Base-by-base conservation (phyloP, 768 basidiomycete species). In the Kwoniella shandongensis region DNA sequence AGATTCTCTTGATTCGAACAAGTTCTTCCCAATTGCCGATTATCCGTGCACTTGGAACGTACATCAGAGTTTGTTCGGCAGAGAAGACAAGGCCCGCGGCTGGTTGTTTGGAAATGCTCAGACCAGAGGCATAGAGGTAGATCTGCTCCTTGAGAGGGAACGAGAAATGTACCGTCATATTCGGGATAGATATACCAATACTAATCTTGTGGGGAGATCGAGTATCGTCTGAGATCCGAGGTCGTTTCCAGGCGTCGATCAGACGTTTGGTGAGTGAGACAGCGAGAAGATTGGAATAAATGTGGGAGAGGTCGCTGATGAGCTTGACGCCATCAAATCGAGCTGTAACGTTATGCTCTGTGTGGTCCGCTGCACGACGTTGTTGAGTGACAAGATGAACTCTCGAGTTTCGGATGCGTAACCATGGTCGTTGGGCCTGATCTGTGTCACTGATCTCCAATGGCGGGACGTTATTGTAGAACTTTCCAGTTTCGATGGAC, bases 11-110 rank as follows among this genome's bases (percentile, higher is more conserved):
- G 1, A 93, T 66, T 7, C 81, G 81, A 4, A 81, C 74, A 4
- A 94, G 77, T 69, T 91, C 89, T 57, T 88, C 88, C 89, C 89
- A 93, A 53, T 80, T 79, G 12, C 79, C 80, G 11, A 72, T 76
- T 5, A 65, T 48, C 17, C 76, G 61, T 0, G 81, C 79, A 35
- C 85, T 81, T 26, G 83, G 81, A 12, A 88, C 85, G 76, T 84
- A 89, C 6, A 82, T 60, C 20, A 78, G 60, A 5, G 66, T 58
- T 45, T 63, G 69, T 17, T 78, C 59, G 79, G 72, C n/a, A 79
- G 66, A 54, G 78, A 83, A 38, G 7, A 79, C 76, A 67, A 73
- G 79, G 1, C 62, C 67, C 75, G 47, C 78, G 15, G 50, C 79
- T 4, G 54, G 48, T 36, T 22, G 47, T 27, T 62, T 50, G 10